Evolutionary conservation across 176 grass and related monocot species (phyloP).

Genomic region (Secale cereale): DNA sequence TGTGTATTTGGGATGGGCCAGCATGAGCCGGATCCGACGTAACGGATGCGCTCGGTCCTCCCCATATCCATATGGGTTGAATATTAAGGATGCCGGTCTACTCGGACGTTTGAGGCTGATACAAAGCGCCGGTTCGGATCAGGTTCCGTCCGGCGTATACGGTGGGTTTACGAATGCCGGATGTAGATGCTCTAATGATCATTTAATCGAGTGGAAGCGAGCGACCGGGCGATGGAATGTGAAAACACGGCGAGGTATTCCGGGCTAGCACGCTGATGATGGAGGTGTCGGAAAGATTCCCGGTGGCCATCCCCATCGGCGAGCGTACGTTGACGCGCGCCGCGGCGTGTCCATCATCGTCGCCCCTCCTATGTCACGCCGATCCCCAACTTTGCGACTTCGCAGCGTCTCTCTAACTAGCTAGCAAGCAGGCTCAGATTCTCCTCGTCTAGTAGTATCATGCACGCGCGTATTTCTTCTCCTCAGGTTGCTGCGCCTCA

Average conservation of each 20-base stretch:
- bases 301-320: background rate
- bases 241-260: background rate
- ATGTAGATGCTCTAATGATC: no score
- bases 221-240: background rate
- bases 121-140: no score
- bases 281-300: conserved; percentile 25
- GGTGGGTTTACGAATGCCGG: no score
- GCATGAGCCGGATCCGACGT: no score
- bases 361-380: background rate
- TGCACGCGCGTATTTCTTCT: background rate
- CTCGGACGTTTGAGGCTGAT: no score
- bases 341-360: background rate
- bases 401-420: background rate
- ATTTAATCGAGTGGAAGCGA: no score
- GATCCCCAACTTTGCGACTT: conserved; percentile 10
- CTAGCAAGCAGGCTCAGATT: no score
- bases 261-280: background rate
- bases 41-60: no score
- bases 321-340: background rate
- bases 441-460: background rate
- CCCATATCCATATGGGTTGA: no score
- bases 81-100: no score
- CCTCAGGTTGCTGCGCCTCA: conserved; percentile 11
- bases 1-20: no score
- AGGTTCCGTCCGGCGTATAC: no score